phyloP scores from a whole-genome alignment of 352 stramenopile genomes.

The Thalassiosira livingstoniorum region DNA sequence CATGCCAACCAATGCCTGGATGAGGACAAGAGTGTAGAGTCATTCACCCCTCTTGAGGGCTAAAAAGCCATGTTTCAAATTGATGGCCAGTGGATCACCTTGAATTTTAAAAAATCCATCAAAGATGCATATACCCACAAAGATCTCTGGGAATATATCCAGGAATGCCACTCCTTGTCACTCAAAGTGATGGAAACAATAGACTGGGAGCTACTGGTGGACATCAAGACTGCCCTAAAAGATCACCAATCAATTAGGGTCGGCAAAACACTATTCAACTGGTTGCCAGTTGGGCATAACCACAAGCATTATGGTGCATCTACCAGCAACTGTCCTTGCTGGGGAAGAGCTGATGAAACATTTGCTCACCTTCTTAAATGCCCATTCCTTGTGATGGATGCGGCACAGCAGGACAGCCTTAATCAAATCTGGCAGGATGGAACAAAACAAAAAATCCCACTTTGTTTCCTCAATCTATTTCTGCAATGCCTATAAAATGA shows the following conservation, averaged over 20 bases:
- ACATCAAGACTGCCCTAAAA: neutral
- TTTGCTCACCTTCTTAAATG: slow-evolving; percentile 16
- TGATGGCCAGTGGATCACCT: slow-evolving; percentile 17
- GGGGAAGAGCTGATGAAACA: slow-evolving; percentile 4
- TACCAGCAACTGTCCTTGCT: slow-evolving; percentile 27
- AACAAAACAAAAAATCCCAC: too few species aligned
- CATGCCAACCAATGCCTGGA: too few species aligned
- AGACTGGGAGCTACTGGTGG: slow-evolving; percentile 13
- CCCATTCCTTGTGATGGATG: too few species aligned
- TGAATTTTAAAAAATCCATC: slow-evolving; percentile 3
- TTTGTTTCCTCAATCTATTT: too few species aligned
- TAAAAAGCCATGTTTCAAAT: slow-evolving; percentile 27
- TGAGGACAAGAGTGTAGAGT: too few species aligned
- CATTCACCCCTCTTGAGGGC: slow-evolving; percentile 1
- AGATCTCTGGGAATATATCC: slow-evolving; percentile 11
- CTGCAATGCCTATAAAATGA: too few species aligned
- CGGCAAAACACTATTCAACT: slow-evolving; percentile 28
- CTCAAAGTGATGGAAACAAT: neutral
- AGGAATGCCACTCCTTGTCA: neutral
- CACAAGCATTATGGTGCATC: slow-evolving; percentile 9
- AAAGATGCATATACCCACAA: neutral
- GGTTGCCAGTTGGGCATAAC: slow-evolving; percentile 23
- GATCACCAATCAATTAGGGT: neutral
- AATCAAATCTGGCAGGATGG: too few species aligned
- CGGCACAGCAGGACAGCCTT: too few species aligned